Evolutionary conservation across 352 stramenopile genomes (phyloP).

Genomic region (Pilasporangium apinafurcum): DNA sequence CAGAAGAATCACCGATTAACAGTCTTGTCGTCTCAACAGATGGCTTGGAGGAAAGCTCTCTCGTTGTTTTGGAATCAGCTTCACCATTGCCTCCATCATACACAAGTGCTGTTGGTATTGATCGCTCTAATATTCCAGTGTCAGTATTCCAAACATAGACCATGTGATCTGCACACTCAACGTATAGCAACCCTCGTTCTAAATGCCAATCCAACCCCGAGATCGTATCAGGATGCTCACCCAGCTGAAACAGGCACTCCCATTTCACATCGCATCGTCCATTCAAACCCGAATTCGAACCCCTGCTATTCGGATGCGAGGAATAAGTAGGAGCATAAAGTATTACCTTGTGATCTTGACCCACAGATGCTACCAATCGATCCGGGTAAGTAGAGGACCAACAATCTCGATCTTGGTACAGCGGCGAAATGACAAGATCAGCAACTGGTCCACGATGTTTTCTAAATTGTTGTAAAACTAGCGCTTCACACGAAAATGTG

Average conservation of each 20-base stretch:
- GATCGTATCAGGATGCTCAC: slow-evolving; percentile 55
- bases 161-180: slow-evolving; percentile 73
- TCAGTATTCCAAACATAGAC: slow-evolving; percentile 76
- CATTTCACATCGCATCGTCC: slow-evolving; percentile 29
- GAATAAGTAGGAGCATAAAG: slow-evolving; percentile 56
- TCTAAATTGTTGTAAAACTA: slow-evolving; percentile 40
- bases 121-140: slow-evolving; percentile 70
- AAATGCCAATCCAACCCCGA: slow-evolving; percentile 51
- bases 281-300: background rate
- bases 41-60: too few relatives aligned
- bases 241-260: slow-evolving; percentile 54
- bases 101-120: slow-evolving; percentile 43
- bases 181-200: slow-evolving; percentile 41
- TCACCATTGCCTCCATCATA: slow-evolving; percentile 33
- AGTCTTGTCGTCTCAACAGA: slow-evolving; percentile 49
- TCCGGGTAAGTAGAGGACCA: slow-evolving; percentile 30
- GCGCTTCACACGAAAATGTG: slow-evolving; percentile 33
- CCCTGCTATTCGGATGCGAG: slow-evolving; percentile 20
- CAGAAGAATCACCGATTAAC: slow-evolving; percentile 35
- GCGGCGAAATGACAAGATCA: slow-evolving; percentile 54
- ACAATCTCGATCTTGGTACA: slow-evolving; percentile 5
- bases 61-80: slow-evolving; percentile 4
- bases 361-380: slow-evolving; percentile 54
- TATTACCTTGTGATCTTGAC: slow-evolving; percentile 47
- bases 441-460: slow-evolving; percentile 58